Conservation (phyloP, 345 rosid species). For the Citrus inodora region DNA sequence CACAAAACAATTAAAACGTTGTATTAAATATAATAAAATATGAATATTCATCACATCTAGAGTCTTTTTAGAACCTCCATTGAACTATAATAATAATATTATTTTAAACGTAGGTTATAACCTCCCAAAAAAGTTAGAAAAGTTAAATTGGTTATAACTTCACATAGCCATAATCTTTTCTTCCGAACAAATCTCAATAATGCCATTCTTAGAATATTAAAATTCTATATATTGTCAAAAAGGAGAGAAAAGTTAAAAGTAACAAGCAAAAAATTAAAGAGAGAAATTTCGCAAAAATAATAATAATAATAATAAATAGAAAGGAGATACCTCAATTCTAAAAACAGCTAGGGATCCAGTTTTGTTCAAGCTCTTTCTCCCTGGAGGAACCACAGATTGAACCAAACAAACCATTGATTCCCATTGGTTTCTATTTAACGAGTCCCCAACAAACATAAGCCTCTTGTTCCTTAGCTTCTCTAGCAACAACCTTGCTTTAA, state of each 20-base stretch:
- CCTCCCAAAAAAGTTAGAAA: background rate
- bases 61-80: too few relatives aligned
- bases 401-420: slow-evolving; percentile 96
- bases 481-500: slow-evolving; percentile 58
- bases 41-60: too few relatives aligned
- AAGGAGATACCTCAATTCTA: slow-evolving; percentile 55
- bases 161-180: background rate
- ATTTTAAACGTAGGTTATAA: too few relatives aligned
- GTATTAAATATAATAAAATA: too few relatives aligned
- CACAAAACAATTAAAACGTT: background rate
- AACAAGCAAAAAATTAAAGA: background rate
- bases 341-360: slow-evolving; percentile 64
- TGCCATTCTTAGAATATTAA: too few relatives aligned
- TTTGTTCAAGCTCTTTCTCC: slow-evolving; percentile 63
- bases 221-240: background rate
- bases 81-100: too few relatives aligned
- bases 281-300: background rate
- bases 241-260: background rate
- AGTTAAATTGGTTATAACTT: background rate
- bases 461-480: slow-evolving; percentile 93
- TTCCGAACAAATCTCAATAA: background rate
- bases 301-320: too few relatives aligned
- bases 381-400: slow-evolving; percentile 70
- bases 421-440: slow-evolving; percentile 95
- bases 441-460: slow-evolving; percentile 96